A percentile compares a stretch with the other conserved stretches of the same genome.
These are phyloP conservation scores for Magnaporthiopsis incrustans DNA, from an alignment of 2,329 filamentous ascomycete species.

Conservation along the genomic window DNA sequence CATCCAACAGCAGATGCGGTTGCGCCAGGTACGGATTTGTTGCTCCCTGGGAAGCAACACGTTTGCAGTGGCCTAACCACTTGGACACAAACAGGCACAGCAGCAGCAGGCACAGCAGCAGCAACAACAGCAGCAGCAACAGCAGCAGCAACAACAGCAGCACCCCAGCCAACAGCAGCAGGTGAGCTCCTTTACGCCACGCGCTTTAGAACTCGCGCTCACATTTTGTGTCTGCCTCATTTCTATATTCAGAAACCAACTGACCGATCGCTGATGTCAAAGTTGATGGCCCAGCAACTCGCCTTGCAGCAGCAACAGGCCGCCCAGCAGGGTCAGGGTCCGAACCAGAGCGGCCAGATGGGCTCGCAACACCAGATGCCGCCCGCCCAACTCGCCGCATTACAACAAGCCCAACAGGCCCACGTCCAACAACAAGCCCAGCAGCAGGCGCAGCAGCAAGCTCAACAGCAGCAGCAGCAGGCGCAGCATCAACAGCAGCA, in stretches of 20 bases:
- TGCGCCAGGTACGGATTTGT: slow-evolving; percentile 14
- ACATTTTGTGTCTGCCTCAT: too few relatives aligned
- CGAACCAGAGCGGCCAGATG: slow-evolving; percentile 40
- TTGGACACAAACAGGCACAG: background rate
- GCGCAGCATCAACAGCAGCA: slow-evolving; percentile 16
- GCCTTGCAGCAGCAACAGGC: slow-evolving; percentile 40
- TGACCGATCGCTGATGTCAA: slow-evolving; percentile 11
- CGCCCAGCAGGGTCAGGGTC: slow-evolving; percentile 32
- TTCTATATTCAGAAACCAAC: background rate
- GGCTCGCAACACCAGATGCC: slow-evolving; percentile 37
- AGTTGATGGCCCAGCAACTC: slow-evolving; percentile 38
- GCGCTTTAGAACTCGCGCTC: background rate
- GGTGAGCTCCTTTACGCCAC: slow-evolving; percentile 11
- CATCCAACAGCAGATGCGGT: slow-evolving; percentile 21
- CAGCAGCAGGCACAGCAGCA: too few relatives aligned
- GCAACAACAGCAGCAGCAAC: slow-evolving; percentile 11
- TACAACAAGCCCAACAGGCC: slow-evolving; percentile 14
- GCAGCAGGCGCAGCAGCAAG: slow-evolving; percentile 23
- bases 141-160: slow-evolving; percentile 9
- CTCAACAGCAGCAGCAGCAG: slow-evolving; percentile 30
- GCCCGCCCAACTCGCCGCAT: slow-evolving; percentile 30
- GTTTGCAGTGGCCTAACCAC: background rate
- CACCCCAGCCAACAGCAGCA: slow-evolving; percentile 1
- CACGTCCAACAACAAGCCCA: slow-evolving; percentile 24
- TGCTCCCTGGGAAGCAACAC: background rate